These are phyloP conservation scores for Diaporthe destruens DNA, from an alignment of 2,329 filamentous ascomycete species.

Conservation along the genomic window DNA sequence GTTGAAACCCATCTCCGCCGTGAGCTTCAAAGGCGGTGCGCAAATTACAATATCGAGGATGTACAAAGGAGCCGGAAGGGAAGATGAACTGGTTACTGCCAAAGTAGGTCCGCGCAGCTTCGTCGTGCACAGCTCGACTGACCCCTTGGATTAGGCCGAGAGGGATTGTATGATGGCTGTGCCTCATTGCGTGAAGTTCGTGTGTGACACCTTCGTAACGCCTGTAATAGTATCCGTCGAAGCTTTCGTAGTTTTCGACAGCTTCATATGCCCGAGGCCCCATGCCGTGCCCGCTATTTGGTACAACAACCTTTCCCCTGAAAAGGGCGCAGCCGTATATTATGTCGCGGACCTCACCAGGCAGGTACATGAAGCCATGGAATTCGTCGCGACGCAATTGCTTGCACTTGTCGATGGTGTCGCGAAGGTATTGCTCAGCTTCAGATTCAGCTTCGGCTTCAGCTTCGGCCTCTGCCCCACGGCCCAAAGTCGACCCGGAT, in stretches of 20 bases:
- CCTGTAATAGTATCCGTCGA: not conserved
- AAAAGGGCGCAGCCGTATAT: slow-evolving; percentile 18
- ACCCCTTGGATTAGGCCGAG: slow-evolving; percentile 35
- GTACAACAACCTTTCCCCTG: slow-evolving; percentile 26
- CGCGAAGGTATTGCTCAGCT: not conserved
- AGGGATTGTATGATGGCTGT: not conserved
- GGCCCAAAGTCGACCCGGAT: too few species aligned
- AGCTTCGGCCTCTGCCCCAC: too few species aligned
- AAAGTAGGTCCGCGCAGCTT: slow-evolving; percentile 28
- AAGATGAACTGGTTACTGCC: slow-evolving; percentile 32
- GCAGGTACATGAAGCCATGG: slow-evolving; percentile 35
- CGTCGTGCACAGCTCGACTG: slow-evolving; percentile 12
- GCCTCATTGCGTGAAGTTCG: not conserved
- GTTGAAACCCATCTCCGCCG: not conserved
- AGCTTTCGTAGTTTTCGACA: not conserved
- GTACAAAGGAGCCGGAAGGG: not conserved
- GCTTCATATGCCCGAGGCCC: too few species aligned
- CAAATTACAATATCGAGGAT: not conserved
- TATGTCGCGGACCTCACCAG: slow-evolving; percentile 28
- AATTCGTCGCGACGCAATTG: not conserved
- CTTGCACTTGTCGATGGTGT: not conserved
- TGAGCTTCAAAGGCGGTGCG: too few species aligned
- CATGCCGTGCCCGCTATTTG: not conserved
- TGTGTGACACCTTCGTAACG: slow-evolving; percentile 7
- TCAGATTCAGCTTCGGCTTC: too few species aligned